A percentile compares a stretch with the other conserved stretches of the same genome.
These are phyloP conservation scores for Aristolochia californica DNA, from an alignment of 164 flowering plant genomes.

Conservation along the genomic window DNA sequence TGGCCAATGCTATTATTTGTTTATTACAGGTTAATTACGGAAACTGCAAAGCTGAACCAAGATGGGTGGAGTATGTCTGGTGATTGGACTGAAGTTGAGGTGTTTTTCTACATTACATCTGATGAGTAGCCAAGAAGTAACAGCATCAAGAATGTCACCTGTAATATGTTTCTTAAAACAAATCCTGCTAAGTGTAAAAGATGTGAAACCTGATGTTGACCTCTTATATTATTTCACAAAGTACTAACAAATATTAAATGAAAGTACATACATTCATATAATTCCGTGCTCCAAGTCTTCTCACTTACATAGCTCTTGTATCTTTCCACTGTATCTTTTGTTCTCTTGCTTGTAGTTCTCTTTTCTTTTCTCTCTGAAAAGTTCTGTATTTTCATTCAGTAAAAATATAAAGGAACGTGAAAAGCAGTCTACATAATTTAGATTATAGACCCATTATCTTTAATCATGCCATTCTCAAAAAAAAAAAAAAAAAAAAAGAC, in stretches of 20 bases:
- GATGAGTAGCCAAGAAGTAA: too few species aligned
- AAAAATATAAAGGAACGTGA: too few species aligned
- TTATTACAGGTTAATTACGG: conserved; percentile 56
- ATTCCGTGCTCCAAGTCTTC: background rate
- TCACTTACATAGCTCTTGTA: too few species aligned
- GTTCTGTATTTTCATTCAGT: too few species aligned
- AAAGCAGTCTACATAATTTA: too few species aligned
- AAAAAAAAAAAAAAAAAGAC: too few species aligned
- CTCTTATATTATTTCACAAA: background rate
- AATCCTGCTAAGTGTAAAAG: background rate
- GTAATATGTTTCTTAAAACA: background rate
- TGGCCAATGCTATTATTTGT: background rate
- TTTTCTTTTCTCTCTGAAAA: too few species aligned
- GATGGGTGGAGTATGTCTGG: conserved; percentile 41
- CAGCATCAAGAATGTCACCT: too few species aligned
- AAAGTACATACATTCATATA: background rate
- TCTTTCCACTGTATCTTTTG: too few species aligned
- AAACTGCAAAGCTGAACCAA: conserved; percentile 54
- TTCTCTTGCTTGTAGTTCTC: too few species aligned
- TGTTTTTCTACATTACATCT: conserved; percentile 6
- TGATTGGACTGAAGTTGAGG: conserved; percentile 81
- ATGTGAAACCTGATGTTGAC: background rate
- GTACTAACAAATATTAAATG: background rate
- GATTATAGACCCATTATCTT: too few species aligned
- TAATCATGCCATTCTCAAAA: too few species aligned